A percentile compares a stretch with the other conserved stretches of the same genome.
phyloP scores from a whole-genome alignment of 2,329 filamentous ascomycete species.

The Fusarium nygamai region DNA sequence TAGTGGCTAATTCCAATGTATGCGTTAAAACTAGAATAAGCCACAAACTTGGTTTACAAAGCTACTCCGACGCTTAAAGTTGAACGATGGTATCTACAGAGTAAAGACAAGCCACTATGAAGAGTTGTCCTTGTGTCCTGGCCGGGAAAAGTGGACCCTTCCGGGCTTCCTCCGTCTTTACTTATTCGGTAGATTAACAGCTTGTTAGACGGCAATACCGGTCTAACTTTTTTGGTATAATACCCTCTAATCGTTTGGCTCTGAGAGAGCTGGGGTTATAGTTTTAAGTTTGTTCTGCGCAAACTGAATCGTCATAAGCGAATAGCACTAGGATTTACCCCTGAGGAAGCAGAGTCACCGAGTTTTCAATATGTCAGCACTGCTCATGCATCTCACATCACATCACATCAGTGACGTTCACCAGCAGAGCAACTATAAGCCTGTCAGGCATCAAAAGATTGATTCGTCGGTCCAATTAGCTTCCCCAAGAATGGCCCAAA shows the following conservation, averaged over 20 bases:
- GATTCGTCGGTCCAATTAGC: neutral
- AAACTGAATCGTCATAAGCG: neutral
- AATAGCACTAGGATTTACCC: neutral
- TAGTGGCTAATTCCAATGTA: neutral
- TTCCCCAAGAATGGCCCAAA: neutral
- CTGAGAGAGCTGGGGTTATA: neutral
- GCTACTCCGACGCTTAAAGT: too few relatives aligned
- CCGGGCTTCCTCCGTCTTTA: neutral
- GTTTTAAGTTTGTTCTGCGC: too few relatives aligned
- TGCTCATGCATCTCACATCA: neutral
- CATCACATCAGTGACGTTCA: neutral
- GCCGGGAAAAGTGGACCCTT: neutral
- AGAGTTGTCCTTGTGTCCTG: neutral
- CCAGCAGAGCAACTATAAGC: neutral
- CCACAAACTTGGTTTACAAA: neutral
- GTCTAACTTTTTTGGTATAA: neutral
- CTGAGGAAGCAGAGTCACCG: neutral
- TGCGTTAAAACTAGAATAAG: neutral
- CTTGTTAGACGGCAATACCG: neutral
- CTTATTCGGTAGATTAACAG: neutral
- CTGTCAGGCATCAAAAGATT: neutral
- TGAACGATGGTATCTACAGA: neutral
- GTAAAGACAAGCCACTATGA: neutral
- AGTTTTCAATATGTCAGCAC: neutral
- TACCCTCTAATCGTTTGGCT: too few relatives aligned